Evolutionary conservation across 768 basidiomycete genomes (phyloP).

Genomic region (Gymnopilus dilepis): DNA sequence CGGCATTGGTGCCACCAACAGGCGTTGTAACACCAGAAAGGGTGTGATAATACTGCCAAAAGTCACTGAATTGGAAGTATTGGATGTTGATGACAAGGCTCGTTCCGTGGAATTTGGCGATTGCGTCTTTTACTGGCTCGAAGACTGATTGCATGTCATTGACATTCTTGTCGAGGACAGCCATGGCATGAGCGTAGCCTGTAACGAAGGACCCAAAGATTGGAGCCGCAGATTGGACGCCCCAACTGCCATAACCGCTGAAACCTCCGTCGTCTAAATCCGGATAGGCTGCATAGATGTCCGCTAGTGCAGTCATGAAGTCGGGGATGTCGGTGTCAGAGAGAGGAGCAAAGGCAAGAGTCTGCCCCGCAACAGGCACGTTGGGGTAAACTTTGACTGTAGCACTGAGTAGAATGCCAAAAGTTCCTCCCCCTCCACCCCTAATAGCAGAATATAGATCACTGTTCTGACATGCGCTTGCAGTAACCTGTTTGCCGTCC

Average conservation of each 20-base stretch:
- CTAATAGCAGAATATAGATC: slow-evolving; percentile 55
- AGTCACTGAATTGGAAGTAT: no score
- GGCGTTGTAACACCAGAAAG: no score
- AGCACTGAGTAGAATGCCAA: slow-evolving; percentile 35
- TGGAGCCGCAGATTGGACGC: background rate
- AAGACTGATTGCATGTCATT: background rate
- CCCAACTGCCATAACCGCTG: background rate
- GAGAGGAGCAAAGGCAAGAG: background rate
- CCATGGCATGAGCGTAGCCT: background rate
- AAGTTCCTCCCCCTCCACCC: slow-evolving; percentile 37
- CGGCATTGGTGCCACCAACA: no score
- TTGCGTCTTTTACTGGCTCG: no score
- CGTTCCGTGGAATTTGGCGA: no score
- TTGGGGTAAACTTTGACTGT: background rate
- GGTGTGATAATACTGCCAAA: no score
- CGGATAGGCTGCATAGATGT: background rate
- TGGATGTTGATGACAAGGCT: no score
- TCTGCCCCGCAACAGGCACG: no score
- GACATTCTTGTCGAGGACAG: background rate
- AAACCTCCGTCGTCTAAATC: no score
- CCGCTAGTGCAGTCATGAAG: background rate
- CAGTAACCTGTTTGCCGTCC: slow-evolving; percentile 38
- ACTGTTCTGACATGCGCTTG: slow-evolving; percentile 41
- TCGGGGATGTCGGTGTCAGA: background rate
- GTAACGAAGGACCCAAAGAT: background rate